Conservation (phyloP, 2,329 filamentous ascomycete species). For the Myriosclerotinia curreyana region DNA sequence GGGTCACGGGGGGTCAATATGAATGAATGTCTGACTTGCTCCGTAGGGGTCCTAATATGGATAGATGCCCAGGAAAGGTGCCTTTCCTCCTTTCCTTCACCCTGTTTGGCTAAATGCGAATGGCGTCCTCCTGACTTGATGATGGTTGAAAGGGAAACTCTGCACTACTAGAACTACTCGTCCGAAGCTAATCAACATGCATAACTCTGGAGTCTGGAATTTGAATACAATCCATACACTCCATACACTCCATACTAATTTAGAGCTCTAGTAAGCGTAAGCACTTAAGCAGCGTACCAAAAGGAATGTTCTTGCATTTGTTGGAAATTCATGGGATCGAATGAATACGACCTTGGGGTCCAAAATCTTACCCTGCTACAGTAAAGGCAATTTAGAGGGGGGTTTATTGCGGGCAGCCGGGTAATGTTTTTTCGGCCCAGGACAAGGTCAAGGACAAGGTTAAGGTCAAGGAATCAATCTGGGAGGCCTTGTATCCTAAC, state of each 20-base stretch:
- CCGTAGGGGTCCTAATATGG: neutral
- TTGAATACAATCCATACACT: neutral
- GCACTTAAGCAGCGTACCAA: conserved; percentile 12
- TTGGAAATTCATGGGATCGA: conserved; percentile 17
- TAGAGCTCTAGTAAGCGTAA: neutral
- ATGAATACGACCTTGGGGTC: conserved; percentile 7
- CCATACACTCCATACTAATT: neutral
- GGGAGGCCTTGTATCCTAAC: neutral
- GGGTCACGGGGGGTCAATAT: neutral
- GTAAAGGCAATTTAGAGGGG: conserved; percentile 2
- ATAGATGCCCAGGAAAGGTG: conserved; percentile 3
- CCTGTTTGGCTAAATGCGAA: conserved; percentile 7
- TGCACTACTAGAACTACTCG: neutral
- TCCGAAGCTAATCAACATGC: neutral
- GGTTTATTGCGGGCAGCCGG: conserved; percentile 14
- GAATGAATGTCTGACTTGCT: neutral
- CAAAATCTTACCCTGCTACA: conserved; percentile 4
- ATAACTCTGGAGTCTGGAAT: too few species aligned
- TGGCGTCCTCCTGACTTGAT: conserved; percentile 11
- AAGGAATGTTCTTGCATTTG: conserved; percentile 19
- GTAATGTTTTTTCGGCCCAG: conserved; percentile 1
- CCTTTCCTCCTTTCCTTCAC: neutral
- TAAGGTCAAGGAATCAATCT: conserved; percentile 4
- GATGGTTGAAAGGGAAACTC: neutral
- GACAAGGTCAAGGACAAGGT: conserved; percentile 10